Conservation (phyloP, 257 asterid genomes). For the Gentiana straminea region DNA sequence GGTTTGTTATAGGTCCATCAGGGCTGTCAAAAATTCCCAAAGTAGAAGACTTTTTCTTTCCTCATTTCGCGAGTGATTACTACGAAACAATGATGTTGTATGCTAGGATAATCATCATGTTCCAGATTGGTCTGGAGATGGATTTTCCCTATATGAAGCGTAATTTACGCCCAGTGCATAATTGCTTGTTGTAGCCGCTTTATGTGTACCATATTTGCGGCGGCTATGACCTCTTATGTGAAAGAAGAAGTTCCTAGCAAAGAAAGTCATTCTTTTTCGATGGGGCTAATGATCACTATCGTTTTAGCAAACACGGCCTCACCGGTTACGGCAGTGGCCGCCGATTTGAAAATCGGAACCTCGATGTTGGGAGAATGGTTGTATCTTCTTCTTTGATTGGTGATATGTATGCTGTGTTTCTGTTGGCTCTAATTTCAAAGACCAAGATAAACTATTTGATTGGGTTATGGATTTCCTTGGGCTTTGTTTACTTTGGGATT, state of each 20-base stretch:
- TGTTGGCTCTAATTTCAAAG: conserved; percentile 47
- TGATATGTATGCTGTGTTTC: conserved; percentile 55
- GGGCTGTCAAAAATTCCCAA: conserved; percentile 48
- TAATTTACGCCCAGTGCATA: conserved; percentile 49
- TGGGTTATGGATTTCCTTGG: conserved; percentile 27
- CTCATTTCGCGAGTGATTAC: conserved; percentile 48
- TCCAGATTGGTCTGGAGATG: conserved; percentile 78
- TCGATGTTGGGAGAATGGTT: conserved; percentile 81
- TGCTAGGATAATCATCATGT: conserved; percentile 76
- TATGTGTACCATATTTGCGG: conserved; percentile 58
- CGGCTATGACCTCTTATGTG: conserved; percentile 58
- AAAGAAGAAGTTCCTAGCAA: conserved; percentile 45
- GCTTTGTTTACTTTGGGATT: conserved; percentile 27
- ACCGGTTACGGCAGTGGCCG: conserved; percentile 60
- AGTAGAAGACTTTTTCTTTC: conserved; percentile 49
- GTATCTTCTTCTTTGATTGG: conserved; percentile 61
- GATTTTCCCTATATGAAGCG: conserved; percentile 70
- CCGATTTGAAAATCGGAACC: conserved; percentile 68
- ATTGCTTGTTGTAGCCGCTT: conserved; percentile 57
- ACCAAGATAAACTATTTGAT: conserved; percentile 10
- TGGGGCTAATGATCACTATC: conserved; percentile 48
- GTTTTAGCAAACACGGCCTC: conserved; percentile 76
- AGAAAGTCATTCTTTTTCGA: conserved; percentile 30
- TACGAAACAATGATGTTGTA: conserved; percentile 71
- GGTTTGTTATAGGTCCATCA: conserved; percentile 91